phyloP scores from a whole-genome alignment of 2,329 filamentous ascomycete genomes.

The Colletotrichum cereale region DNA sequence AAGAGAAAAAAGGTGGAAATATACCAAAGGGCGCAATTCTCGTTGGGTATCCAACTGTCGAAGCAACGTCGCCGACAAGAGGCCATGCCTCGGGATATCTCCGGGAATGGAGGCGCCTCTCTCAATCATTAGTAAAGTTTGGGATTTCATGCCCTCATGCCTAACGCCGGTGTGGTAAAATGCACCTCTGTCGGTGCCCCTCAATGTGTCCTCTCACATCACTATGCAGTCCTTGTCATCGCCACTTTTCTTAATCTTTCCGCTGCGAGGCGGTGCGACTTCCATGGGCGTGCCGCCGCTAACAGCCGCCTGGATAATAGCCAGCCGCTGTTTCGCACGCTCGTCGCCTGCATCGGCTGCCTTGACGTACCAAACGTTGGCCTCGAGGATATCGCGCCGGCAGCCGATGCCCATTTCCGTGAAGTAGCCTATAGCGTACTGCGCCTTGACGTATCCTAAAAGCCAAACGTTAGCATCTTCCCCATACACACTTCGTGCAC shows the following conservation, averaged over 20 bases:
- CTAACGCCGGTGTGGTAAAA: conserved; percentile 31
- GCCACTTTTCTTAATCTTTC: conserved; percentile 63
- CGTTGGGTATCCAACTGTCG: conserved; percentile 32
- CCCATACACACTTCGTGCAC: not conserved
- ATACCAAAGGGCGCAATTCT: conserved; percentile 17
- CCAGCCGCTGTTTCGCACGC: conserved; percentile 86
- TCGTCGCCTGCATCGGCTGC: conserved; percentile 94
- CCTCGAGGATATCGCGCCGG: conserved; percentile 92
- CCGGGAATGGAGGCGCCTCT: conserved; percentile 15
- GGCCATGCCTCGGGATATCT: not conserved
- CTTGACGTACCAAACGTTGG: conserved; percentile 98
- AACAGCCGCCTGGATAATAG: conserved; percentile 87
- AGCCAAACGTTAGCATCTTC: conserved; percentile 35
- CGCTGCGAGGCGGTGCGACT: conserved; percentile 63
- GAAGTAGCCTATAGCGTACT: conserved; percentile 97
- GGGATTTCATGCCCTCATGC: conserved; percentile 21
- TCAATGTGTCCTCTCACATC: conserved; percentile 60
- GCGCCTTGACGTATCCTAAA: conserved; percentile 77
- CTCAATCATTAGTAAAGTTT: conserved; percentile 39
- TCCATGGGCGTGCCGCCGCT: conserved; percentile 70
- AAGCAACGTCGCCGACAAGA: conserved; percentile 1
- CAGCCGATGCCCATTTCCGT: conserved; percentile 99
- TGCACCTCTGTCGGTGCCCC: conserved; percentile 5
- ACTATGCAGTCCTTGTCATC: conserved; percentile 70
- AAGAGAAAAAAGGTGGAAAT: conserved; percentile 1